Base-by-base conservation (phyloP, 305 asterid species). In the Rubia balearica region DNA sequence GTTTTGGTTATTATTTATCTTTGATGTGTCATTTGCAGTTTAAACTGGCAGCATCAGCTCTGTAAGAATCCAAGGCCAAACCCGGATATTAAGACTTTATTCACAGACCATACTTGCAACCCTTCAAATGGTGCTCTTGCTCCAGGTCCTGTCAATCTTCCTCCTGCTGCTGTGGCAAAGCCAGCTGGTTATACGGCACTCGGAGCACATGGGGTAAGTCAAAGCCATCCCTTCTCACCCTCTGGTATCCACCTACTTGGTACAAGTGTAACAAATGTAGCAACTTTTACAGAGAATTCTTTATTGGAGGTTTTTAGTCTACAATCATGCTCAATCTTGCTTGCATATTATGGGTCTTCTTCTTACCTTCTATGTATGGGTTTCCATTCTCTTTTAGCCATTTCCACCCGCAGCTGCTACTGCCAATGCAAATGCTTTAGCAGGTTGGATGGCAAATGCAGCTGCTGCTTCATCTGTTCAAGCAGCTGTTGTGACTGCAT, bases 1-100 rank as follows among this genome's bases (percentile, higher is more conserved):
- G 19, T 6, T n/a, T 4, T 22, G 55, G 16, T n/a, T 24, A 42
- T 36, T 43, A n/a, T 27, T 10, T 21, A 57, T 56, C 36, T 19
- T 16, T 53, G 21, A 65, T n/a, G 22, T 57, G 64, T 67, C 78
- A 46, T 71, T 51, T 84, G 79, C 86, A 91, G 98, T 83, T 85
- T 91, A 80, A 91, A 91, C 81, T 91, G 98, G 98, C 98, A 91
- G 85, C 98, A 91, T 83, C 98, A 91, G 85, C 90, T 91, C 33
- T 91, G 98, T 75, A 91, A 91, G 84, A 89, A 88, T 77, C 97
- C 96, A 8, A 86, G 96, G 90, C 84, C 91, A 61, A 91, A 91
- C 72, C 97, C 97, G 56, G 97, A 91, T 82, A 91, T 91, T 63
- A 91, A 89, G 81, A 91, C 97, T 73, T 84, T 91, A 79, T 91